Evolutionary conservation across 2,329 filamentous ascomycete genomes (phyloP), one percentile per base, ranked within the genome.

Genomic region (Aspergillus sclerotialis): DNA sequence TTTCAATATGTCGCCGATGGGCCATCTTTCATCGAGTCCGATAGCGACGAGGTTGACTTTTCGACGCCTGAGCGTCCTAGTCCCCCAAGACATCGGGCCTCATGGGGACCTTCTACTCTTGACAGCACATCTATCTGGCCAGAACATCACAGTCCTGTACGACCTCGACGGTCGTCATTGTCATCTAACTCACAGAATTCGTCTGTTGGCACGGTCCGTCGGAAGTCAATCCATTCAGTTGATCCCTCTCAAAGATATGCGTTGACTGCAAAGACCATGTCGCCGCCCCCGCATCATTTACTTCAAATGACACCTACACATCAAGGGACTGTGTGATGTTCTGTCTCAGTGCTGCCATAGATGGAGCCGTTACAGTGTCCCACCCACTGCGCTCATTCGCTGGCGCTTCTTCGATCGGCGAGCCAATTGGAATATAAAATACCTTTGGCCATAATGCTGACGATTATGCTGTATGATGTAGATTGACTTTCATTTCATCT

Each of bases 231-330:
- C 10, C 10, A 6, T 23, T 23, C 19, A 23, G 10, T 23, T 23
- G 19, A 23, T 10, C 19, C 10, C 7, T 10, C 19, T 6, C 19
- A 23, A 23, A 10, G 10, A 6, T 7, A 23, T 7, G 7, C 19
- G 19, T 23, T 23, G 19, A 15, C 26, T 47, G 17, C 28, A 40
- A 24, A 51, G 40, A 44, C 46, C 7, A 25, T 48, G 24, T 44
- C 46, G 11, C 45, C 45, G 3, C 46, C 46, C 1, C 49, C 48
- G 17, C 46, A 40, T 21, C 46, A 49, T 28, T 17, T 41, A n/a
- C 45, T 50, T n/a, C 48, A 36, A 17, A 50, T 50, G 48, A 50
- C 48, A 7, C 40, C 43, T n/a, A n/a, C n/a, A n/a, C n/a, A n/a
- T n/a, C n/a, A n/a, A n/a, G n/a, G n/a, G n/a, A n/a, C n/a, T n/a